phyloP scores from a whole-genome alignment of 306 rosid genomes.

The Sicyos edulis region DNA sequence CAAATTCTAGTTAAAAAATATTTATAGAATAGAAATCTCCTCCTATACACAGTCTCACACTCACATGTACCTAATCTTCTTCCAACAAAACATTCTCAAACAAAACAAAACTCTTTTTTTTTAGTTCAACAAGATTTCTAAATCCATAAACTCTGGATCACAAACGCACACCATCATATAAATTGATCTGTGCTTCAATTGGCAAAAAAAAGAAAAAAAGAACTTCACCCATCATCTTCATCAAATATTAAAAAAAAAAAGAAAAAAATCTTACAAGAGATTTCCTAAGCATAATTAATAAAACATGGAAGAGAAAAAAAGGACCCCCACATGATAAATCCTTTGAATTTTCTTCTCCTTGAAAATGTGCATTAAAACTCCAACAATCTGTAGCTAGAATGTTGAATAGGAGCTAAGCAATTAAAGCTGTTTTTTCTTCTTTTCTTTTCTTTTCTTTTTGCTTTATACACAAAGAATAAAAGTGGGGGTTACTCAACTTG shows the following conservation, averaged over 20 bases:
- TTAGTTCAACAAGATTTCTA: too few species aligned
- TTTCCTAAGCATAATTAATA: neutral
- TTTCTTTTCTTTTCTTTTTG: neutral
- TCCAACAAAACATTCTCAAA: conserved; percentile 33
- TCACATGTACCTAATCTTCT: conserved; percentile 23
- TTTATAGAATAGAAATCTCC: conserved; percentile 37
- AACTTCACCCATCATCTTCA: neutral
- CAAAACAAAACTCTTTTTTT: neutral
- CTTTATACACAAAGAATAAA: neutral
- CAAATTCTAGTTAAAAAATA: neutral
- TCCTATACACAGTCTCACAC: conserved; percentile 61
- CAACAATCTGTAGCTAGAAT: conserved; percentile 22
- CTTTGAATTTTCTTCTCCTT: neutral
- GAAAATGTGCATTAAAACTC: conserved; percentile 44
- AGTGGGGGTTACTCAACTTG: neutral
- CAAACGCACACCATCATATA: too few species aligned
- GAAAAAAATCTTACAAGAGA: neutral
- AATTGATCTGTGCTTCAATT: too few species aligned
- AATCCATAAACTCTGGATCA: too few species aligned
- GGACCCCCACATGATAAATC: conserved; percentile 1
- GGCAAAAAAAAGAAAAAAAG: too few species aligned
- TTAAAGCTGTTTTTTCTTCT: neutral
- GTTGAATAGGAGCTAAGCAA: neutral
- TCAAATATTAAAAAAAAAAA: neutral
- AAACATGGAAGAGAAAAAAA: neutral